Evolutionary conservation across 2,329 filamentous ascomycete species (phyloP), one percentile per base, ranked within the genome.

Genomic region (Graphiopsis chlorocephala): DNA sequence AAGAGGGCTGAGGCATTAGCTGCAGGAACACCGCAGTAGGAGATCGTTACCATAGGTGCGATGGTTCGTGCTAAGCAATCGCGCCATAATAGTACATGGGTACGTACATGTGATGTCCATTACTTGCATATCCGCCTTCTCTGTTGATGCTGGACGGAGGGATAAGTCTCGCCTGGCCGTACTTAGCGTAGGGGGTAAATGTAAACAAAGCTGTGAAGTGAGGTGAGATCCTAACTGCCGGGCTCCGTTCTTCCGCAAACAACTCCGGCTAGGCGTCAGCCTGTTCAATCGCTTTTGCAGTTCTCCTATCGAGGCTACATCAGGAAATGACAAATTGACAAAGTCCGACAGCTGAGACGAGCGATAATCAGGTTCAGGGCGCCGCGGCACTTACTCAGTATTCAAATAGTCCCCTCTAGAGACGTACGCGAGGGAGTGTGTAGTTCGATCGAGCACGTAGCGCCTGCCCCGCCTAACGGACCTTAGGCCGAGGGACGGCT

Each of bases 1-100:
- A 25, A 55, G 48, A 35, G 29, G 47, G 60, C 48, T 62, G 60
- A 52, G 48, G 48, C 47, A 28, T 42, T 62, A 62, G 60, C 60
- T 62, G 60, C 60, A 62, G 60, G 60, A 62, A 62, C 60, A 62
- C 48, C 29, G 48, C 60, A 53, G 48, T 62, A 53, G 60, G 47
- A 12, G 48, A 35, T 62, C 48, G 33, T 45, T 45, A 10, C 33
- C 55, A 62, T 62, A 62, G 60, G 60, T 62, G 48, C 60, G 31
- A 62, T 62, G 60, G 60, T 62, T 62, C 60, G 23, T 29, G 47
- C 48, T 62, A 62, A 62, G 60, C 60, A 62, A 62, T 62, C 47
- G 60, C 60, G 60, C 60, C 60, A 62, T 61, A 33, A 12, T n/a
- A 35, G 47, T 53, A 62, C 60, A 31, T 50, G 47, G 59, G 47